phyloP scores from a whole-genome alignment of 345 rosid genomes.

The Camelina sativa region DNA sequence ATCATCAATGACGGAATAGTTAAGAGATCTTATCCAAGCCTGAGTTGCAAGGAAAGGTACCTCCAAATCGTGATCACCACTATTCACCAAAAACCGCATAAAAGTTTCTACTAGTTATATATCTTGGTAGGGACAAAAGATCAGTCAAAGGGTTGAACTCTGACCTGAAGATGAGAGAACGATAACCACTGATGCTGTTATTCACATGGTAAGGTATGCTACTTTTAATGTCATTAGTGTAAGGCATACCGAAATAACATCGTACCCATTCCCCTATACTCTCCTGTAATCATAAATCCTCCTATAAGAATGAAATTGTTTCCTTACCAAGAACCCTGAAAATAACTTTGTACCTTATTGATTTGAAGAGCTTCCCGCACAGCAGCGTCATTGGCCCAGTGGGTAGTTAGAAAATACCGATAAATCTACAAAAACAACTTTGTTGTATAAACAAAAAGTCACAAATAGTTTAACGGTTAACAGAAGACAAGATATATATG shows the following conservation, averaged over 20 bases:
- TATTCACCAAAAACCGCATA: constrained; percentile 23
- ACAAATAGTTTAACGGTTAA: background rate
- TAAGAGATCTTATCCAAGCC: constrained; percentile 66
- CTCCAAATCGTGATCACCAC: constrained; percentile 66
- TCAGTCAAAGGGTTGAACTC: background rate
- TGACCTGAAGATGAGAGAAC: constrained; percentile 41
- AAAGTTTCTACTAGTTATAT: no score
- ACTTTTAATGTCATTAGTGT: constrained; percentile 20
- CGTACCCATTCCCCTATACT: constrained; percentile 31
- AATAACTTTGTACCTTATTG: constrained; percentile 14
- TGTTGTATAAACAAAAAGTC: no score
- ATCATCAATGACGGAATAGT: constrained; percentile 58
- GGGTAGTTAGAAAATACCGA: background rate
- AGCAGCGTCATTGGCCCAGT: constrained; percentile 29
- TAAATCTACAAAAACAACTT: constrained; percentile 23
- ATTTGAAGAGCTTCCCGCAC: constrained; percentile 31
- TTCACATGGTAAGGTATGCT: constrained; percentile 39
- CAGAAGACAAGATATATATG: background rate
- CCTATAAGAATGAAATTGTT: background rate
- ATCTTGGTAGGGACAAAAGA: background rate
- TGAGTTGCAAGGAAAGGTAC: constrained; percentile 61
- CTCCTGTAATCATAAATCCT: constrained; percentile 8
- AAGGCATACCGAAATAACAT: background rate
- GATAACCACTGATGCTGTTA: constrained; percentile 37
- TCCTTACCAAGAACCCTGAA: background rate